phyloP scores from a whole-genome alignment of 2,329 filamentous ascomycete genomes.

The Pseudofabraea citricarpa region DNA sequence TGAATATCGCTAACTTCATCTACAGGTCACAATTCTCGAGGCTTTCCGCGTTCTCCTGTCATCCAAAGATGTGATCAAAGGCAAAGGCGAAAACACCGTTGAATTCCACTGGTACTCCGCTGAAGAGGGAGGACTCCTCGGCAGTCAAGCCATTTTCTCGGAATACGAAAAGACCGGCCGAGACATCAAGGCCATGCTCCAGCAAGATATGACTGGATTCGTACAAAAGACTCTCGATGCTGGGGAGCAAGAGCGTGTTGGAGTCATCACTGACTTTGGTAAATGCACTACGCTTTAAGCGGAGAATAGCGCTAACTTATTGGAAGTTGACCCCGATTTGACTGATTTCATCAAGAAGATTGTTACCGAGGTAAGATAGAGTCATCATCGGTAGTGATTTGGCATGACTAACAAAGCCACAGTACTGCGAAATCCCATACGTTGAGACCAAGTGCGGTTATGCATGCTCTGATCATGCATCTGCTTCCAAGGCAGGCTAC shows the following conservation, averaged over 20 bases:
- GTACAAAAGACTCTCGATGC: constrained; percentile 77
- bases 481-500: constrained; percentile 69
- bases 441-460: constrained; percentile 87
- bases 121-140: constrained; percentile 82
- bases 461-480: constrained; percentile 73
- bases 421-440: constrained; percentile 87
- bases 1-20: no score
- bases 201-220: constrained; percentile 97
- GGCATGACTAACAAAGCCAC: constrained; percentile 7
- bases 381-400: background rate
- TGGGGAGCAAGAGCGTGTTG: constrained; percentile 78
- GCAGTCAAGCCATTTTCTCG: constrained; percentile 84
- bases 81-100: constrained; percentile 76
- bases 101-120: constrained; percentile 98
- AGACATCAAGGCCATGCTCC: constrained; percentile 91
- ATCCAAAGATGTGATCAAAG: constrained; percentile 63
- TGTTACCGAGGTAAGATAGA: constrained; percentile 61
- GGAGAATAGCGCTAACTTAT: background rate
- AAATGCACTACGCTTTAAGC: no score
- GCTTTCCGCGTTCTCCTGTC: constrained; percentile 76
- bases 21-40: constrained; percentile 76
- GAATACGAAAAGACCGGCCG: constrained; percentile 68
- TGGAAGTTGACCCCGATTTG: constrained; percentile 65
- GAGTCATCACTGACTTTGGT: constrained; percentile 80
- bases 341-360: constrained; percentile 89